A percentile compares a stretch with the other conserved stretches of the same genome.
These are phyloP conservation scores for Phytophthora palmivora DNA, from an alignment of 352 stramenopile genomes.

Conservation along the genomic window DNA sequence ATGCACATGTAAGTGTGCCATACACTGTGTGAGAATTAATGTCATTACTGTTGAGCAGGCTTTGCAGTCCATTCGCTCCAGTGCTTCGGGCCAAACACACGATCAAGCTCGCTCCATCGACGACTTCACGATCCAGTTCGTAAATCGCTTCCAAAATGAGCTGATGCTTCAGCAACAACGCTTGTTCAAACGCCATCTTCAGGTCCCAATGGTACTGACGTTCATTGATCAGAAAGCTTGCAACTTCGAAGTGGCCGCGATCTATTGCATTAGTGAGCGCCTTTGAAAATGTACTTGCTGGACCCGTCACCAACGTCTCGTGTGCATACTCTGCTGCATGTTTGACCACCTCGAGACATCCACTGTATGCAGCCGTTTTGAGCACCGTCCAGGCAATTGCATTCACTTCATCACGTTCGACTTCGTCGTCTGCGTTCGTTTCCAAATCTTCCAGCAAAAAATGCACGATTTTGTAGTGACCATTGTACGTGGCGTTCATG, in stretches of 20 bases:
- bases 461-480: not conserved
- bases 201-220: too few species aligned
- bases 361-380: not conserved
- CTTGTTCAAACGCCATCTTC: too few species aligned
- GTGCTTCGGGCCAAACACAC: too few species aligned
- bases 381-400: not conserved
- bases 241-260: not conserved
- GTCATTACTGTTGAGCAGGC: too few species aligned
- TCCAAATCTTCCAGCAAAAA: not conserved
- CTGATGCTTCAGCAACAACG: too few species aligned
- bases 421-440: not conserved
- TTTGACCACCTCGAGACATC: not conserved
- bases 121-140: too few species aligned
- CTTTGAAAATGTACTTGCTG: too few species aligned
- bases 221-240: not conserved
- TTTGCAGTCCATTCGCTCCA: too few species aligned
- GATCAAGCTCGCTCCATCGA: too few species aligned
- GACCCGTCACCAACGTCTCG: not conserved
- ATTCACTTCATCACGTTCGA: not conserved
- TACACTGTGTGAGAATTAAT: too few species aligned
- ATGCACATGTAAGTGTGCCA: too few species aligned
- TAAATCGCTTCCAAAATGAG: too few species aligned
- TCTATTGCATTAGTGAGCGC: not conserved
- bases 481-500: not conserved
- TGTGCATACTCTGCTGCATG: not conserved